Percentiles rank a stretch among this genome's conserved stretches.
Evolutionary conservation across 345 rosid genomes (phyloP).

Genomic region (Salix udensis): DNA sequence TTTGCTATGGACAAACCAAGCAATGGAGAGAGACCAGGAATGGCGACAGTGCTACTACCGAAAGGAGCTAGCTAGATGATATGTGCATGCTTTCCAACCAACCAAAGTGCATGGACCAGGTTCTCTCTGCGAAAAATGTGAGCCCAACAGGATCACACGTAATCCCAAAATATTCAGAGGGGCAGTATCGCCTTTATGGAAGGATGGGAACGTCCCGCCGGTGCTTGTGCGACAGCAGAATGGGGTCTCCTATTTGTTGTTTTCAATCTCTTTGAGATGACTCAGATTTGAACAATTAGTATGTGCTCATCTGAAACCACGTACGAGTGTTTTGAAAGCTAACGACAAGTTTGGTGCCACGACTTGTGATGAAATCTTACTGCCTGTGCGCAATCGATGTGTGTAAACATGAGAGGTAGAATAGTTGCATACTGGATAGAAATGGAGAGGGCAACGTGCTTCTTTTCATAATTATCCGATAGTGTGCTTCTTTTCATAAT

Average conservation of each 20-base stretch:
- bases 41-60: background rate
- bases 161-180: constrained; percentile 7
- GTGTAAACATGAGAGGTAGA: background rate
- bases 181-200: constrained; percentile 15
- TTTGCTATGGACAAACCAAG: background rate
- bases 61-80: background rate
- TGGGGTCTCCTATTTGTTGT: constrained; percentile 6
- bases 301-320: background rate
- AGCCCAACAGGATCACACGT: background rate
- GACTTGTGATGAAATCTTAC: background rate
- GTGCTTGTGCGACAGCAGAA: constrained; percentile 1
- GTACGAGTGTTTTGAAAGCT: background rate
- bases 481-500: background rate
- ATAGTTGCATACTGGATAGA: background rate
- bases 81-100: constrained; percentile 21
- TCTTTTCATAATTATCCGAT: background rate
- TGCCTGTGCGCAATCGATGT: background rate
- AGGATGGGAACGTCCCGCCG: constrained; percentile 12
- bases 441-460: background rate
- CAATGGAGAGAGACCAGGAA: background rate
- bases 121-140: background rate
- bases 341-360: background rate
- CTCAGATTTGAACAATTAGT: constrained; percentile 28
- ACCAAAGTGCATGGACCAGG: constrained; percentile 31
- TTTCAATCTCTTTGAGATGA: constrained; percentile 7